Evolutionary conservation across 2,329 filamentous ascomycete genomes (phyloP), one percentile per base, ranked within the genome.

Genomic region (Cadophora sp.): DNA sequence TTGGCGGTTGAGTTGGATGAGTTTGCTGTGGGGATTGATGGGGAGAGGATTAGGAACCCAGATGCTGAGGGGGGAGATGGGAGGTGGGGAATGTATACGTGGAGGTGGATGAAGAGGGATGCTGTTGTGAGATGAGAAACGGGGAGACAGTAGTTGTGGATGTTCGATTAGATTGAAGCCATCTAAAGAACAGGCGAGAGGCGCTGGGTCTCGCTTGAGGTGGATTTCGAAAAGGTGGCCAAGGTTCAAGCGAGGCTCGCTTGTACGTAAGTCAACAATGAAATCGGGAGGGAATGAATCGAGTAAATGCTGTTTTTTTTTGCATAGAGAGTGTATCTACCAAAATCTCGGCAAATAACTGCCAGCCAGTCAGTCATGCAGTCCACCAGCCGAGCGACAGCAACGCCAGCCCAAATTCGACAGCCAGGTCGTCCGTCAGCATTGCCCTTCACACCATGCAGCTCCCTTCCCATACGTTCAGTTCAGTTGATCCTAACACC

Each of bases 1-100:
- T 71, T 79, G 19, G 75, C 76, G 16, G 46, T 80, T 16, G 73
- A 78, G 56, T 64, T 80, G 70, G 78, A 80, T 64, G 72, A 76
- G 27, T 79, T 48, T 22, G 43, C 43, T 14, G 2, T 48, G 22
- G 43, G 77, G 68, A 76, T 76, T 22, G 43, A 43, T 19, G 46
- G 31, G 60, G 26, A 14, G 43, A 40, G 50, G 34, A 29, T n/a
- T 64, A 24, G 40, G 65, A 69, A 61, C 69, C 71, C 43, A n/a
- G 40, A 76, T 72, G 68, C 79, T 77, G 77, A 1, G 69, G 72
- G 29, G 43, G 19, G 5, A 1, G n/a, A 48, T 1, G 43, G 43
- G 19, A 22, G 11, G n/a, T 48, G 43, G 43, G 43, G 43, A 22
- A 48, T 48, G n/a, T 80, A 80, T 67, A 74, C 76, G 2, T 79